Evolutionary conservation across 2,329 filamentous ascomycete species (phyloP).

Genomic region (Acephala macrosclerotiorum): DNA sequence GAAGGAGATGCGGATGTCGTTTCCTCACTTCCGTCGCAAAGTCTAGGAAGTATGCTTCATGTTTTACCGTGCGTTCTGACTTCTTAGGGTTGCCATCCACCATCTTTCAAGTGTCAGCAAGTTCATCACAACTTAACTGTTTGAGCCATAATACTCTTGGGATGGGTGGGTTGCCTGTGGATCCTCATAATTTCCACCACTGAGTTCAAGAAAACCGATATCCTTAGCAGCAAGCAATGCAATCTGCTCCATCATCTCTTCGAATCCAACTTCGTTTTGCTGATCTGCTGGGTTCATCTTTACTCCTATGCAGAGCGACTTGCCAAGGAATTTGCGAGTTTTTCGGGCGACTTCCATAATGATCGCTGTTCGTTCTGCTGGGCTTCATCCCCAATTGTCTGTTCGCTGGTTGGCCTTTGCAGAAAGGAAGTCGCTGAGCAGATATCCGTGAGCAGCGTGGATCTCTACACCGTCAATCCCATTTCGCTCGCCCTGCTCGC

Average conservation of each 20-base stretch:
- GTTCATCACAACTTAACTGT: no score
- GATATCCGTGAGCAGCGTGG: slow-evolving; percentile 73
- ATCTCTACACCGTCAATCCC: slow-evolving; percentile 60
- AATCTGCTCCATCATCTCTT: slow-evolving; percentile 66
- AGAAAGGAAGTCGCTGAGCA: slow-evolving; percentile 74
- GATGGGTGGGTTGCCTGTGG: slow-evolving; percentile 48
- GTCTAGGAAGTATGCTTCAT: slow-evolving; percentile 74
- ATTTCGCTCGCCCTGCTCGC: slow-evolving; percentile 57
- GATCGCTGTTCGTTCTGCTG: slow-evolving; percentile 74
- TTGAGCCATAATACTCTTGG: no score
- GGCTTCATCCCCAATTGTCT: slow-evolving; percentile 72
- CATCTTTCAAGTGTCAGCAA: slow-evolving; percentile 39
- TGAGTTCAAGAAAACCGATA: slow-evolving; percentile 73
- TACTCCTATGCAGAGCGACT: slow-evolving; percentile 57
- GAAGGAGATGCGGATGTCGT: slow-evolving; percentile 51
- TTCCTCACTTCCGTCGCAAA: slow-evolving; percentile 62
- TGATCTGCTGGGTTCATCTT: slow-evolving; percentile 66
- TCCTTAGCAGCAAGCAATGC: slow-evolving; percentile 51
- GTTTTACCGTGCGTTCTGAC: slow-evolving; percentile 52
- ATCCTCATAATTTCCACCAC: slow-evolving; percentile 66
- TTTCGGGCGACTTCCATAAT: slow-evolving; percentile 71
- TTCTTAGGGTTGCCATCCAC: slow-evolving; percentile 23
- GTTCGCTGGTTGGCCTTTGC: slow-evolving; percentile 72
- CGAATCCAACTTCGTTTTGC: slow-evolving; percentile 47
- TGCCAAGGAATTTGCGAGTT: slow-evolving; percentile 51